Conservation (phyloP, 352 stramenopile species). For the Phytophthora brassicae region DNA sequence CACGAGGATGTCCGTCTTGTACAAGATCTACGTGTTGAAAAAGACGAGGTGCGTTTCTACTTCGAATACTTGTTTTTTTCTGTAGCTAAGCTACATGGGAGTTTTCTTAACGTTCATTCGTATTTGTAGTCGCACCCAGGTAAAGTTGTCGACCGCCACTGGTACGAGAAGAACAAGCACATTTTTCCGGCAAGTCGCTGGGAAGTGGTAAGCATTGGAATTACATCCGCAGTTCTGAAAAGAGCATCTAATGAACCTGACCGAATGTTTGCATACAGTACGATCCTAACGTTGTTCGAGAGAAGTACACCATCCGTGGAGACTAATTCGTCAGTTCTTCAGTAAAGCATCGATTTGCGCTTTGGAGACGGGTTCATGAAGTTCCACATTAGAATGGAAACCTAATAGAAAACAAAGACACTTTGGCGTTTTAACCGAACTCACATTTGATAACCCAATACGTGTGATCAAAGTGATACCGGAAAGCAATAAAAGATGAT, state of each 20-base stretch:
- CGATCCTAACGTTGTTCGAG: slow-evolving; percentile 70
- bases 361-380: too few species aligned
- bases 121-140: slow-evolving; percentile 90
- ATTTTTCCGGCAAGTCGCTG: slow-evolving; percentile 98
- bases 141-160: slow-evolving; percentile 97
- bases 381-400: too few species aligned
- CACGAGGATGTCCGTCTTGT: slow-evolving; percentile 91
- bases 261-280: slow-evolving; percentile 42
- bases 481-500: slow-evolving; percentile 41
- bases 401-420: slow-evolving; percentile 9
- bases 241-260: background rate
- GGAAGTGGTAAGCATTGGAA: slow-evolving; percentile 87
- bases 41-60: slow-evolving; percentile 84
- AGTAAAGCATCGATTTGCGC: background rate
- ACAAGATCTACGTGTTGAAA: slow-evolving; percentile 95
- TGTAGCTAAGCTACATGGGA: too few species aligned
- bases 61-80: too few species aligned
- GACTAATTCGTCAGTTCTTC: slow-evolving; percentile 33
- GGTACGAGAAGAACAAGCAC: slow-evolving; percentile 99
- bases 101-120: slow-evolving; percentile 6
- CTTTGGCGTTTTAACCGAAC: slow-evolving; percentile 16
- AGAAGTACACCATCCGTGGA: slow-evolving; percentile 84
- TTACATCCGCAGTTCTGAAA: background rate
- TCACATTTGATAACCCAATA: slow-evolving; percentile 31
- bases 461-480: slow-evolving; percentile 25